Conservation (phyloP, 1,284 basidiomycete species). For the Irpex sp. region DNA sequence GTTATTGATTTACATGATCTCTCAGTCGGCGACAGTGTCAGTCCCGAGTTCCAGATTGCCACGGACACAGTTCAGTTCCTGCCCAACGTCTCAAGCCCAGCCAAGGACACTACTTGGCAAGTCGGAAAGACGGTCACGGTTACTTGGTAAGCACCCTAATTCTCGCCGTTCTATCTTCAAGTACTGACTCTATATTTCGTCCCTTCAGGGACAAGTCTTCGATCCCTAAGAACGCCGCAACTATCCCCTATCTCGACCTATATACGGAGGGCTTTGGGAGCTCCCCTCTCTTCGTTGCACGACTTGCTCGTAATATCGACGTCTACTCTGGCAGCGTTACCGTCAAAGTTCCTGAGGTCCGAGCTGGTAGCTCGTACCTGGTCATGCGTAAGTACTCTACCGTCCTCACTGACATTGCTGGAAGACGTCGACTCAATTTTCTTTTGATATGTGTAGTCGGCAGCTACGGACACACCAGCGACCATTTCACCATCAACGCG, state of each 20-base stretch:
- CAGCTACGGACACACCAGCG: background rate
- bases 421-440: background rate
- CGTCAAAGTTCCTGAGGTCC: slow-evolving; percentile 1
- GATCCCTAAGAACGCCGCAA: slow-evolving; percentile 1
- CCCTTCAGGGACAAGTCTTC: background rate
- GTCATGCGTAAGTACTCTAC: slow-evolving; percentile 1
- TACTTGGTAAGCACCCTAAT: background rate
- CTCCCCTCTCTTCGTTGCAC: slow-evolving; percentile 3
- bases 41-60: background rate
- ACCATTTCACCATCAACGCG: background rate
- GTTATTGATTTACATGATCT: background rate
- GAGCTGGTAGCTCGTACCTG: slow-evolving; percentile 1
- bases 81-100: background rate
- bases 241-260: slow-evolving; percentile 3
- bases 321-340: background rate
- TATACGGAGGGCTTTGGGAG: slow-evolving; percentile 1
- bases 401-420: background rate
- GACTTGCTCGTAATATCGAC: slow-evolving; percentile 4
- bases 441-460: background rate
- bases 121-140: background rate
- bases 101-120: background rate
- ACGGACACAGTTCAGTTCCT: background rate
- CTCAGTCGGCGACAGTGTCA: slow-evolving; percentile 1
- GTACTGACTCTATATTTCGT: background rate
- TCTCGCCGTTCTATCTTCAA: background rate